These are phyloP conservation scores for Phytophthora pistaciae DNA, from an alignment of 352 stramenopile species.

Conservation along the genomic window DNA sequence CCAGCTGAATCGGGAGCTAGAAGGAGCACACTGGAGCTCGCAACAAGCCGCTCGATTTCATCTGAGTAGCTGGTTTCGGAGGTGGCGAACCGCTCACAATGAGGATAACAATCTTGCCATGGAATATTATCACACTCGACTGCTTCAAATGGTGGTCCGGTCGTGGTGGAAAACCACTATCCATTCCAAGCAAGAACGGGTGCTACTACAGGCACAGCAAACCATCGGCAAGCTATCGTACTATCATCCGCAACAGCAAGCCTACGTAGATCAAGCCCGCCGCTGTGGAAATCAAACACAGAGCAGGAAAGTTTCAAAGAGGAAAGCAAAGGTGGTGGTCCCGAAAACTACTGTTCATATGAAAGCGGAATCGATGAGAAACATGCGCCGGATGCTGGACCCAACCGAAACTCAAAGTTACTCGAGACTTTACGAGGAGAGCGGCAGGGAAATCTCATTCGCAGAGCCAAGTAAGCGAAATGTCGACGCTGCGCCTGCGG, in stretches of 20 bases:
- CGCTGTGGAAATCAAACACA: slow-evolving; percentile 6
- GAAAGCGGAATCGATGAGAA: slow-evolving; percentile 25
- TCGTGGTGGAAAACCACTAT: slow-evolving; percentile 58
- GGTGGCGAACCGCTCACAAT: slow-evolving; percentile 15
- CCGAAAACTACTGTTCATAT: neutral
- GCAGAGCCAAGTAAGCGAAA: neutral
- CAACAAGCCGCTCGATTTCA: slow-evolving; percentile 12
- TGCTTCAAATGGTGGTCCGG: slow-evolving; percentile 31
- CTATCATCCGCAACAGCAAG: slow-evolving; percentile 45
- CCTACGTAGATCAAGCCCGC: slow-evolving; percentile 13
- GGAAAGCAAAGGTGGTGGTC: slow-evolving; percentile 6
- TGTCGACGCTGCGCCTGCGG: neutral
- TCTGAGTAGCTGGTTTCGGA: slow-evolving; percentile 30
- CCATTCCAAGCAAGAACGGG: slow-evolving; percentile 59
- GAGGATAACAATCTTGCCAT: slow-evolving; percentile 10
- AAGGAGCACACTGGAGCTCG: slow-evolving; percentile 6
- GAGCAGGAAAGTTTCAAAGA: slow-evolving; percentile 6
- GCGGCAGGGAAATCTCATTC: neutral
- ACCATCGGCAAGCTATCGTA: slow-evolving; percentile 45
- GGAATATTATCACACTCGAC: slow-evolving; percentile 16
- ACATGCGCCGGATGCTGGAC: slow-evolving; percentile 50
- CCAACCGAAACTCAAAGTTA: slow-evolving; percentile 36
- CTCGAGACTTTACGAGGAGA: slow-evolving; percentile 20
- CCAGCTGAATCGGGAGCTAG: slow-evolving; percentile 29
- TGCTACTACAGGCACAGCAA: slow-evolving; percentile 51